phyloP scores from a whole-genome alignment of 768 basidiomycete species.

The Hebeloma cylindrosporum region DNA sequence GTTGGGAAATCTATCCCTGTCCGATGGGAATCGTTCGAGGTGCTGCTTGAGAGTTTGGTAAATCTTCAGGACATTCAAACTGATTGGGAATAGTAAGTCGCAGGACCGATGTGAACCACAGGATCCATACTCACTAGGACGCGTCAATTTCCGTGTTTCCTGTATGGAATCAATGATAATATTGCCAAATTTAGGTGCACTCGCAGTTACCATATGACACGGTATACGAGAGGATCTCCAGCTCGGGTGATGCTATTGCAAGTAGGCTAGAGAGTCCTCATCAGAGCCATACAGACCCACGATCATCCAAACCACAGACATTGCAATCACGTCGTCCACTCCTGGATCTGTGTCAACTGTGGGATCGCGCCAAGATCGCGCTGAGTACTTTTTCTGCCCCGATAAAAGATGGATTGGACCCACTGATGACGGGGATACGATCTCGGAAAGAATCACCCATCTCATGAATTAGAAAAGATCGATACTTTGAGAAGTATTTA shows the following conservation, averaged over 20 bases:
- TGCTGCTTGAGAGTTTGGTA: slow-evolving; percentile 68
- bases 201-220: slow-evolving; percentile 77
- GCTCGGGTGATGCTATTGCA: slow-evolving; percentile 80
- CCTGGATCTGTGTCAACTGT: slow-evolving; percentile 87
- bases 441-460: slow-evolving; percentile 64
- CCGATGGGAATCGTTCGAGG: slow-evolving; percentile 52
- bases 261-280: slow-evolving; percentile 48
- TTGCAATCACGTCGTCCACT: slow-evolving; percentile 77
- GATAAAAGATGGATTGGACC: slow-evolving; percentile 23
- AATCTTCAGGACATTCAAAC: slow-evolving; percentile 72
- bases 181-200: slow-evolving; percentile 17
- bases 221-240: slow-evolving; percentile 75
- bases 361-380: too few relatives aligned
- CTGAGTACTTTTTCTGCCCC: too few relatives aligned
- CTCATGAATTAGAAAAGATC: too few relatives aligned
- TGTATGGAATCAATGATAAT: slow-evolving; percentile 24
- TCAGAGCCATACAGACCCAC: neutral
- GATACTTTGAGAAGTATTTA: too few relatives aligned
- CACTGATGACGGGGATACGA: slow-evolving; percentile 77
- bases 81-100: slow-evolving; percentile 26
- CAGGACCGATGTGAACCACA: slow-evolving; percentile 11
- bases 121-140: slow-evolving; percentile 54
- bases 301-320: slow-evolving; percentile 49
- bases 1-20: slow-evolving; percentile 59
- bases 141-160: slow-evolving; percentile 71